These are phyloP conservation scores for Coemansia sp. DNA, from an alignment of 192 early-diverging fungal genomes.

Conservation along the genomic window DNA sequence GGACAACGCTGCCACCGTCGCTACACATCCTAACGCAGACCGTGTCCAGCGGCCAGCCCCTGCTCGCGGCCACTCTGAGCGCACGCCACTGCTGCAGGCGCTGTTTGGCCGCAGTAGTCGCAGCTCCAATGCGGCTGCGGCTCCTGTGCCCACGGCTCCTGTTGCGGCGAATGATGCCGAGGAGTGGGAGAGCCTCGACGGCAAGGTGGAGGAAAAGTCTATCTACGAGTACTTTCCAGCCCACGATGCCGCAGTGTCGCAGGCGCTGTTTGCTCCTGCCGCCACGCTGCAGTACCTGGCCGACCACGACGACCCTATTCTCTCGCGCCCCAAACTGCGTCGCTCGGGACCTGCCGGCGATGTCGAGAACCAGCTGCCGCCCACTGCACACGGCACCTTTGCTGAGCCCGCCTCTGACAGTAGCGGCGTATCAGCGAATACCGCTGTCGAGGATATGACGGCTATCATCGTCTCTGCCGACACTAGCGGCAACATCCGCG, in stretches of 20 bases:
- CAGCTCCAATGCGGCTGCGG: not conserved
- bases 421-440: not conserved
- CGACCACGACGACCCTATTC: constrained; percentile 58
- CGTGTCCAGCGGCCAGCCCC: constrained; percentile 39
- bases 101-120: constrained; percentile 28
- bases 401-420: constrained; percentile 10
- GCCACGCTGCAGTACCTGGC: constrained; percentile 63
- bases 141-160: not conserved
- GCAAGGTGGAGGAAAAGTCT: constrained; percentile 53
- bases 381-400: constrained; percentile 30
- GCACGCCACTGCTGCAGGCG: constrained; percentile 27
- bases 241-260: constrained; percentile 59
- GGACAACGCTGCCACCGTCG: constrained; percentile 54
- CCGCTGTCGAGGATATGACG: constrained; percentile 41
- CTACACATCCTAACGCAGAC: constrained; percentile 42
- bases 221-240: constrained; percentile 62
- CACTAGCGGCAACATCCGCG: constrained; percentile 62
- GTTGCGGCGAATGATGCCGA: constrained; percentile 30
- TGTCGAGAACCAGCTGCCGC: constrained; percentile 32
- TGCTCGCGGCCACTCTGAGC: not conserved
- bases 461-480: constrained; percentile 69
- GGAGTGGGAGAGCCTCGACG: constrained; percentile 57
- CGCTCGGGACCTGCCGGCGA: constrained; percentile 23
- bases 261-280: constrained; percentile 65
- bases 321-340: constrained; percentile 53